phyloP scores from a whole-genome alignment of 2,329 filamentous ascomycete species.

The Hymenoscyphus fructigenus region DNA sequence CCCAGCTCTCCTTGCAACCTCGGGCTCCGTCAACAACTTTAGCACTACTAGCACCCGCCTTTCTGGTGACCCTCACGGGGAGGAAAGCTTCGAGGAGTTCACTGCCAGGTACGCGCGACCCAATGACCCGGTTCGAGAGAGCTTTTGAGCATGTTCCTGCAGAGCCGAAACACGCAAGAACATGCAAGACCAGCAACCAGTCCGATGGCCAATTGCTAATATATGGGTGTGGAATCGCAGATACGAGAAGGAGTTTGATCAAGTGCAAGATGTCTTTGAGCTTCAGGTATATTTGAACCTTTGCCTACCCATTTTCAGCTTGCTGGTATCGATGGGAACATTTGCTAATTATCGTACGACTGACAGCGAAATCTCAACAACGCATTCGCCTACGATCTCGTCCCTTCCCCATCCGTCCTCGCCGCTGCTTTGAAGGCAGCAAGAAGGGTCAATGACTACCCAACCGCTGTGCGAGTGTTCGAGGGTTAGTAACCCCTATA shows the following conservation, averaged over 20 bases:
- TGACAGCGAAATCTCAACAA: slow-evolving; percentile 92
- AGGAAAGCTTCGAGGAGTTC: slow-evolving; percentile 99
- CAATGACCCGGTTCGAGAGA: slow-evolving; percentile 22
- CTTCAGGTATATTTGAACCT: slow-evolving; percentile 72
- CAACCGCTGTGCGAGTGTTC: slow-evolving; percentile 96
- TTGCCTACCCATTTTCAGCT: slow-evolving; percentile 1
- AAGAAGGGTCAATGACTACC: slow-evolving; percentile 95
- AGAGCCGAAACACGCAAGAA: slow-evolving; percentile 20
- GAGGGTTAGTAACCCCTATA: slow-evolving; percentile 68
- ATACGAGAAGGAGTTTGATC: slow-evolving; percentile 99
- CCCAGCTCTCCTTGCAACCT: slow-evolving; percentile 51
- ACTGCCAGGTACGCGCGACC: slow-evolving; percentile 74
- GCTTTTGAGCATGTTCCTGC: slow-evolving; percentile 27
- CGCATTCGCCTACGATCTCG: slow-evolving; percentile 99
- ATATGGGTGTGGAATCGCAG: slow-evolving; percentile 49
- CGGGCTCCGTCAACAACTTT: slow-evolving; percentile 55
- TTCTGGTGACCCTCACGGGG: slow-evolving; percentile 58
- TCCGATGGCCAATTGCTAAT: slow-evolving; percentile 42
- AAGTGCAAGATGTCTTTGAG: slow-evolving; percentile 98
- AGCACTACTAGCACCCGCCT: slow-evolving; percentile 55
- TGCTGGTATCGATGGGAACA: slow-evolving; percentile 15
- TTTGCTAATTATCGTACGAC: slow-evolving; percentile 32
- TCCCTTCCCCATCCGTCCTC: slow-evolving; percentile 89
- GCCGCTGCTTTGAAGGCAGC: slow-evolving; percentile 90
- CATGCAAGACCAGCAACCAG: slow-evolving; percentile 16